phyloP scores from a whole-genome alignment of 805 yeast species.

The Candida stauntonica region DNA sequence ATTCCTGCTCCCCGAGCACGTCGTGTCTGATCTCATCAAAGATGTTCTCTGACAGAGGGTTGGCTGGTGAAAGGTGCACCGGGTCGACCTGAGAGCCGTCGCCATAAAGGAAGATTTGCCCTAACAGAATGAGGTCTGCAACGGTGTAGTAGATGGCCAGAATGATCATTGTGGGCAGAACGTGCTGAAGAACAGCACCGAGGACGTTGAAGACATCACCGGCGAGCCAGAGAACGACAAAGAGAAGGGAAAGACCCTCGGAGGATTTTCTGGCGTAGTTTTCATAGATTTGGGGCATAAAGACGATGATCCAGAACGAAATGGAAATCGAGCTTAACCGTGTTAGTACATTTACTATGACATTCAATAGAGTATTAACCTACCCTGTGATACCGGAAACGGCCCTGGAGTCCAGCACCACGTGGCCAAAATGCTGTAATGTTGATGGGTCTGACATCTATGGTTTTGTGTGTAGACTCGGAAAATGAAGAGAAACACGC shows the following conservation, averaged over 20 bases:
- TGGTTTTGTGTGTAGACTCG: not conserved
- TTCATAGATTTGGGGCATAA: slow-evolving; percentile 95
- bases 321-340: slow-evolving; percentile 63
- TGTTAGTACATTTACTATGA: slow-evolving; percentile 4
- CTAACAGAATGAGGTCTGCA: slow-evolving; percentile 79
- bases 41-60: slow-evolving; percentile 73
- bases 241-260: slow-evolving; percentile 84
- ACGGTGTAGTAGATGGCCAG: slow-evolving; percentile 89
- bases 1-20: slow-evolving; percentile 27
- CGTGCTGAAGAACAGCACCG: slow-evolving; percentile 87
- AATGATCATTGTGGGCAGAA: slow-evolving; percentile 90
- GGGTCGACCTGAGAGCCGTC: slow-evolving; percentile 58
- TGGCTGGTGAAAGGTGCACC: slow-evolving; percentile 83
- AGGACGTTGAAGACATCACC: slow-evolving; percentile 93
- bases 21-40: slow-evolving; percentile 54
- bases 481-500: too few species aligned
- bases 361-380: too few species aligned
- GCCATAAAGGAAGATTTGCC: slow-evolving; percentile 82
- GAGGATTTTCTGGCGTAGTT: slow-evolving; percentile 80
- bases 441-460: slow-evolving; percentile 8
- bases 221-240: slow-evolving; percentile 84
- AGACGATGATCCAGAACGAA: slow-evolving; percentile 97
- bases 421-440: slow-evolving; percentile 14
- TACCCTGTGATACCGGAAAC: slow-evolving; percentile 29
- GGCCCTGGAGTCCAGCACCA: slow-evolving; percentile 25